phyloP scores from a whole-genome alignment of 2,329 filamentous ascomycete species.

The Pseudogymnoascus sp. region DNA sequence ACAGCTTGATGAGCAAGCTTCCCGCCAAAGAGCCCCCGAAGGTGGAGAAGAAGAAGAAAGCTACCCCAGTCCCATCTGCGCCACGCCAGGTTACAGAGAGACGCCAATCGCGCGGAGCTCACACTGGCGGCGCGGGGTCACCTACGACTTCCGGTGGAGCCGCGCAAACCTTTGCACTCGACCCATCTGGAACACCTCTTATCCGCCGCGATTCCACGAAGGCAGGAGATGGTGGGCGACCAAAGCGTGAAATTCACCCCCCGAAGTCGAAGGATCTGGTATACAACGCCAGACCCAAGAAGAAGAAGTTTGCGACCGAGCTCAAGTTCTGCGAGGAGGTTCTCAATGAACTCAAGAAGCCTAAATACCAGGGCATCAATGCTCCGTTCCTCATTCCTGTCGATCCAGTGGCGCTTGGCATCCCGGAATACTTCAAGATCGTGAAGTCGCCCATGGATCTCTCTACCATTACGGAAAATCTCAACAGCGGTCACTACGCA shows the following conservation, averaged over 20 bases:
- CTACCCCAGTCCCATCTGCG: conserved; percentile 27
- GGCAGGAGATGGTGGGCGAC: conserved; percentile 60
- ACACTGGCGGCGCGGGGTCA: conserved; percentile 25
- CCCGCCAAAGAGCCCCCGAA: conserved; percentile 51
- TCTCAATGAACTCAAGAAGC: conserved; percentile 66
- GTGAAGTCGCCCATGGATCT: conserved; percentile 98
- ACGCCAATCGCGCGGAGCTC: conserved; percentile 29
- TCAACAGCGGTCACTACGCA: conserved; percentile 70
- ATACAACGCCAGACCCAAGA: conserved; percentile 77
- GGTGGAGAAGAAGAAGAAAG: conserved; percentile 50
- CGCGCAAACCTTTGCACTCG: conserved; percentile 62
- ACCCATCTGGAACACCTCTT: conserved; percentile 68
- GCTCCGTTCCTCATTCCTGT: conserved; percentile 75
- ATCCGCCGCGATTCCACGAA: conserved; percentile 80
- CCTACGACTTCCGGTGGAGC: conserved; percentile 31
- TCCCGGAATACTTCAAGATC: conserved; percentile 84
- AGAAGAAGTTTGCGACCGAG: conserved; percentile 81
- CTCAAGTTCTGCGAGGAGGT: conserved; percentile 84
- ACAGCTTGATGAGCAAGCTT: conserved; percentile 52
- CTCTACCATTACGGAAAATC: conserved; percentile 68
- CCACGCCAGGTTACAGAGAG: conserved; percentile 22
- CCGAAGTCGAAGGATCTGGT: conserved; percentile 87
- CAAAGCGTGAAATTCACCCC: conserved; percentile 88
- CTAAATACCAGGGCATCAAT: conserved; percentile 60
- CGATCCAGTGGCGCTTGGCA: conserved; percentile 87